These are phyloP conservation scores for Eremochloa ophiuroides DNA, from an alignment of 176 grass and related monocot genomes.

Conservation along the genomic window DNA sequence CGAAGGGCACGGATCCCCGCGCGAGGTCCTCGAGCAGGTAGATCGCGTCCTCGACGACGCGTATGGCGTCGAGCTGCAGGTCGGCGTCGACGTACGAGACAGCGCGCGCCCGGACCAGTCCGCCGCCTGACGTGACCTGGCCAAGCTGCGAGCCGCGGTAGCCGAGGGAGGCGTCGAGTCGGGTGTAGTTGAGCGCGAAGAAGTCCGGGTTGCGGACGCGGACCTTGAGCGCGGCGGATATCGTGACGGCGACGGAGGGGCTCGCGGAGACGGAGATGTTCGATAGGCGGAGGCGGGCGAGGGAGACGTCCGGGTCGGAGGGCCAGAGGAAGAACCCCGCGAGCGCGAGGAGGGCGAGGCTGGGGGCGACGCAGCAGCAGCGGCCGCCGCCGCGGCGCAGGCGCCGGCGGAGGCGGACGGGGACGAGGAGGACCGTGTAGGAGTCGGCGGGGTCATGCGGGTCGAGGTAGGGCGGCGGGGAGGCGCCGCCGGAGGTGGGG, in stretches of 20 bases:
- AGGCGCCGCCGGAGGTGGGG: constrained; percentile 21
- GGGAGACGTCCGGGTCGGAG: constrained; percentile 46
- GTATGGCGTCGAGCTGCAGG: constrained; percentile 52
- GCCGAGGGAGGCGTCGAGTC: constrained; percentile 44
- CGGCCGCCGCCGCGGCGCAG: constrained; percentile 25
- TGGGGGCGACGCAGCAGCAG: constrained; percentile 26
- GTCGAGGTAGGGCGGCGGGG: constrained; percentile 22
- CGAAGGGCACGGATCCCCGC: constrained; percentile 64
- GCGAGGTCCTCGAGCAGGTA: constrained; percentile 77
- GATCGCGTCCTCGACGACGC: constrained; percentile 60
- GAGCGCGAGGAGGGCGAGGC: constrained; percentile 23
- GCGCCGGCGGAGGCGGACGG: constrained; percentile 42
- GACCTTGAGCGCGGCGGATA: constrained; percentile 47
- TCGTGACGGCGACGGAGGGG: constrained; percentile 44
- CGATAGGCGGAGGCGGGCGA: constrained; percentile 60
- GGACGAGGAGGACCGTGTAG: constrained; percentile 36
- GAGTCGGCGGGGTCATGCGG: not conserved
- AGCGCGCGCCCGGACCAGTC: constrained; percentile 44
- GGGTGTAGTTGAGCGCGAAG: constrained; percentile 57
- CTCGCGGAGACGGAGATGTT: constrained; percentile 48
- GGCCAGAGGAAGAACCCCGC: constrained; percentile 53
- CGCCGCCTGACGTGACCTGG: constrained; percentile 41
- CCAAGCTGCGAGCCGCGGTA: constrained; percentile 62
- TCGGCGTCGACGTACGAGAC: constrained; percentile 68
- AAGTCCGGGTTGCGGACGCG: constrained; percentile 64